These are phyloP conservation scores for Penicillium psychrosexuale DNA, from an alignment of 2,329 filamentous ascomycete genomes.

Conservation along the genomic window DNA sequence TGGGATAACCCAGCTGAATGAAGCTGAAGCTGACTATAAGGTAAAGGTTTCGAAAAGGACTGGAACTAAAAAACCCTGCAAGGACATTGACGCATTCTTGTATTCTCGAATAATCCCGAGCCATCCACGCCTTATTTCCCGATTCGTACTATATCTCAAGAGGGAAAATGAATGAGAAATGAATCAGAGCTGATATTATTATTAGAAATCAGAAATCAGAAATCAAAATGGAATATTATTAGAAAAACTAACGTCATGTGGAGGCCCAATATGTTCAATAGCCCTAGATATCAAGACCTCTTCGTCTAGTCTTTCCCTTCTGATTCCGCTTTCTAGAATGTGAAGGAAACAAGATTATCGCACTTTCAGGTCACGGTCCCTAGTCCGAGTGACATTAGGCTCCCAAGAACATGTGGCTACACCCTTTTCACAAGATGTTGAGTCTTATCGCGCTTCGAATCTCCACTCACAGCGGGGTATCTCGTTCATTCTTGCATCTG, in stretches of 20 bases:
- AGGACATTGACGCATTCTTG: background rate
- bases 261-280: background rate
- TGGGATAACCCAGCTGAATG: background rate
- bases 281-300: background rate
- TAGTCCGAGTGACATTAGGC: background rate
- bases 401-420: background rate
- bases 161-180: background rate
- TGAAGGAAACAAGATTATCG: background rate
- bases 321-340: background rate
- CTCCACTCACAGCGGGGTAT: background rate
- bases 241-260: background rate
- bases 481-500: slow-evolving; percentile 1
- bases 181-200: background rate
- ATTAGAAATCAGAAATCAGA: background rate
- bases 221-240: background rate
- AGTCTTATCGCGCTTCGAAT: slow-evolving; percentile 4
- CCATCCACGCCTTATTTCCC: background rate
- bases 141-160: background rate
- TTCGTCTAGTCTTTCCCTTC: background rate
- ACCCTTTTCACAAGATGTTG: background rate
- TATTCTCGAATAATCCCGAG: background rate
- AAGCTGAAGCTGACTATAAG: background rate
- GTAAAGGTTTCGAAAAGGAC: background rate
- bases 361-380: background rate
- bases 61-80: background rate